Evolutionary conservation across 306 rosid genomes (phyloP).

Genomic region (Castanospermum australe): DNA sequence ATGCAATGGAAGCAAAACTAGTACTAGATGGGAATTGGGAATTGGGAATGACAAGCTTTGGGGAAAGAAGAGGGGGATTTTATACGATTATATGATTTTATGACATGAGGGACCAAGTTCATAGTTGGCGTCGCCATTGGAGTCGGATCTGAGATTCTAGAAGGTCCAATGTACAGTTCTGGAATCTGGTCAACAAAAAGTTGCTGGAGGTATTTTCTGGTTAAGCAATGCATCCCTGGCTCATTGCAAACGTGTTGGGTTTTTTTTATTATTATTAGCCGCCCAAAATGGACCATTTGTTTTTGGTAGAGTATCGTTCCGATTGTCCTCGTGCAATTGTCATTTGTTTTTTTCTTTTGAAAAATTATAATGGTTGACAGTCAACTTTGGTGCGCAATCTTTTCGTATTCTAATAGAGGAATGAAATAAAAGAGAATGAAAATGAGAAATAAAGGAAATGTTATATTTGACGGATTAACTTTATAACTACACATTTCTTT

Average conservation of each 20-base stretch:
- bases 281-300: constrained; percentile 24
- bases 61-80: neutral
- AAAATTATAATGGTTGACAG: neutral
- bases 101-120: neutral
- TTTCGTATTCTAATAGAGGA: neutral
- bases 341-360: neutral
- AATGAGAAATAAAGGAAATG: neutral
- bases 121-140: neutral
- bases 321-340: neutral
- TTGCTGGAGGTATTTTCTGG: constrained; percentile 8
- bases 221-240: neutral
- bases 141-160: constrained; percentile 33
- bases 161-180: constrained; percentile 4
- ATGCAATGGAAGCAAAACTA: too few relatives aligned
- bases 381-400: constrained; percentile 20
- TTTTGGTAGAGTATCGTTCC: neutral
- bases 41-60: neutral
- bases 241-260: neutral
- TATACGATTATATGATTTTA: neutral
- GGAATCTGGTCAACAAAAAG: neutral
- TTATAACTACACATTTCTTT: neutral
- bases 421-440: neutral
- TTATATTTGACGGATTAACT: neutral
- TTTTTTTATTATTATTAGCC: neutral
- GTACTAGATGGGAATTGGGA: neutral